These are phyloP conservation scores for Tolypocladium pustulatum DNA, from an alignment of 2,329 filamentous ascomycete species.

Conservation along the genomic window DNA sequence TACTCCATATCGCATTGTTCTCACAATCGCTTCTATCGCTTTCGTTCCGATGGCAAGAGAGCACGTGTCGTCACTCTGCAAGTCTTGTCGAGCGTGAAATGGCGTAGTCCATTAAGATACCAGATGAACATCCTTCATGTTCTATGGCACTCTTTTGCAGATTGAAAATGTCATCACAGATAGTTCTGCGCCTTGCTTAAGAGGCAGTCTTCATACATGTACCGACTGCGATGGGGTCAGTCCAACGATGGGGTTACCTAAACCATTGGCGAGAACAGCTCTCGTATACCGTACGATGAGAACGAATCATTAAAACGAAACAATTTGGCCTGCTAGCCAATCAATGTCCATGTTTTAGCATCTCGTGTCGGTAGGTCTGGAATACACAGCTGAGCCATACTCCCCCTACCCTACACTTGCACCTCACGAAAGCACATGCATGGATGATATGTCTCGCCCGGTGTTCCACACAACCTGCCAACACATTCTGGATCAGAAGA, in stretches of 20 bases:
- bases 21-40: neutral
- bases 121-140: neutral
- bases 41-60: neutral
- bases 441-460: neutral
- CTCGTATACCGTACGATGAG: neutral
- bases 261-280: neutral
- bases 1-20: neutral
- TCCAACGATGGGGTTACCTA: neutral
- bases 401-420: neutral
- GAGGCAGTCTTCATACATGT: no score
- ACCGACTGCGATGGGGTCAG: no score
- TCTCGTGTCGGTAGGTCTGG: neutral
- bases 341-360: neutral
- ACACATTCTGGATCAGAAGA: neutral
- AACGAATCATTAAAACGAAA: neutral
- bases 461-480: neutral
- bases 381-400: neutral
- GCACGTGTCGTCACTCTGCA: neutral
- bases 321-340: neutral
- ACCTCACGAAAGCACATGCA: neutral
- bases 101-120: neutral
- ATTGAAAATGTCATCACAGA: neutral
- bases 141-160: neutral
- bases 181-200: no score
- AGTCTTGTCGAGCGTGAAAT: neutral